Conservation (phyloP, 1,139 yeast species). For the Arxiozyma slooffiae region DNA sequence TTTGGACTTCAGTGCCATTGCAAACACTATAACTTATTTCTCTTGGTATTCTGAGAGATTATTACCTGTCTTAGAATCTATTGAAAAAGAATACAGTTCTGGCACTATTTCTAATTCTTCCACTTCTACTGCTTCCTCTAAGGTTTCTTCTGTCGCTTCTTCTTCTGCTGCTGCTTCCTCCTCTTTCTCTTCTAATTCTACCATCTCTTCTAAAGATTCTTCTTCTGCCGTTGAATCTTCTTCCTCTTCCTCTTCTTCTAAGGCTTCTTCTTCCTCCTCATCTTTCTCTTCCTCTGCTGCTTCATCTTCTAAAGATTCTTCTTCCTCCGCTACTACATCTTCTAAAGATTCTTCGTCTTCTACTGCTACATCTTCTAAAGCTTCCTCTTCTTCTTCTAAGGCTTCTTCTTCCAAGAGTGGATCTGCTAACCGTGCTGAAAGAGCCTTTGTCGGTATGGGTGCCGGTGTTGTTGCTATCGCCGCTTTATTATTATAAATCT, state of each 20-base stretch:
- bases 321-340: conserved; percentile 3
- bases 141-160: conserved; percentile 9
- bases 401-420: no score
- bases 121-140: conserved; percentile 6
- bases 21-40: conserved; percentile 32
- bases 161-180: background rate
- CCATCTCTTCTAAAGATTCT: background rate
- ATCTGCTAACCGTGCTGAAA: conserved; percentile 4
- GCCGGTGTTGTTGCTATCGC: conserved; percentile 10
- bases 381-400: no score
- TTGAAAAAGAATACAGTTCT: conserved; percentile 13
- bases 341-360: conserved; percentile 1
- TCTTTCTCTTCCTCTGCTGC: conserved; percentile 12
- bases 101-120: conserved; percentile 17
- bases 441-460: conserved; percentile 8
- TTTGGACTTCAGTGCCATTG: conserved; percentile 23
- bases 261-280: conserved; percentile 16
- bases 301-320: conserved; percentile 16
- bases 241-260: conserved; percentile 5
- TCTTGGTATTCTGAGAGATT: conserved; percentile 39
- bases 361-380: no score
- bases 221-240: conserved; percentile 3
- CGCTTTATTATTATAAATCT: conserved; percentile 9
- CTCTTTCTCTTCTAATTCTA: conserved; percentile 4
- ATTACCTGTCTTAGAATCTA: conserved; percentile 23